Evolutionary conservation across 495 filamentous ascomycete genomes (phyloP).

Genomic region (Daldinia caldariorum): DNA sequence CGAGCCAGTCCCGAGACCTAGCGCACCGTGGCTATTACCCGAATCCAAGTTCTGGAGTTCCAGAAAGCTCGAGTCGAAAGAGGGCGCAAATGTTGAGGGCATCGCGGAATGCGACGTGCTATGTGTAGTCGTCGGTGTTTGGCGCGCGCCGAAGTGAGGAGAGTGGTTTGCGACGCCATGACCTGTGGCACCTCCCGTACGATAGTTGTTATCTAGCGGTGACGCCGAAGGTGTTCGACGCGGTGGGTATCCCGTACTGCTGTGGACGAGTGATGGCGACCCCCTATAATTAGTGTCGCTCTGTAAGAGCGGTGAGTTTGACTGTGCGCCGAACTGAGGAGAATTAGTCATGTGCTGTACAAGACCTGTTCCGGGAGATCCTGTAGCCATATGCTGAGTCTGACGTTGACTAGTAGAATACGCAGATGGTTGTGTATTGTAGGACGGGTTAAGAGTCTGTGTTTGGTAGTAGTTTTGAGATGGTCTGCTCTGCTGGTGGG

Average conservation of each 20-base stretch:
- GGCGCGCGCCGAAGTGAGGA: conserved; percentile 48
- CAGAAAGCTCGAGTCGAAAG: conserved; percentile 52
- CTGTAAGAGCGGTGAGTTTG: conserved; percentile 50
- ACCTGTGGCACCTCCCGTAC: conserved; percentile 36
- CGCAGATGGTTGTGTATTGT: conserved; percentile 42
- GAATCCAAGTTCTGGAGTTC: conserved; percentile 53
- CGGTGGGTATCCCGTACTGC: conserved; percentile 47
- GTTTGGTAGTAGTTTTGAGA: conserved; percentile 45
- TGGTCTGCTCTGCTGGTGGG: conserved; percentile 44
- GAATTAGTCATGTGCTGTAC: conserved; percentile 55
- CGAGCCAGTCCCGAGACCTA: conserved; percentile 41
- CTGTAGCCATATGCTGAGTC: conserved; percentile 54
- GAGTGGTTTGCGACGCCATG: conserved; percentile 53
- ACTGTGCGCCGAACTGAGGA: conserved; percentile 55
- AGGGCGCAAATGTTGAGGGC: conserved; percentile 38
- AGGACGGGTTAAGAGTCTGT: conserved; percentile 39
- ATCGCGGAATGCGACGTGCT: conserved; percentile 44
- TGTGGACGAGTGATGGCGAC: conserved; percentile 49
- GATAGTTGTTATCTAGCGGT: conserved; percentile 51
- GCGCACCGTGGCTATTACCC: conserved; percentile 42
- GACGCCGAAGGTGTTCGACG: conserved; percentile 54
- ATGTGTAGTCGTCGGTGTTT: conserved; percentile 44
- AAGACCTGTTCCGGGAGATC: conserved; percentile 46
- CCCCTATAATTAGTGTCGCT: conserved; percentile 53
- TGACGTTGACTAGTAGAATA: conserved; percentile 56